Evolutionary conservation across 129 eudicot species (phyloP), one percentile per base, ranked within the genome.

Genomic region (Tagetes erecta): DNA sequence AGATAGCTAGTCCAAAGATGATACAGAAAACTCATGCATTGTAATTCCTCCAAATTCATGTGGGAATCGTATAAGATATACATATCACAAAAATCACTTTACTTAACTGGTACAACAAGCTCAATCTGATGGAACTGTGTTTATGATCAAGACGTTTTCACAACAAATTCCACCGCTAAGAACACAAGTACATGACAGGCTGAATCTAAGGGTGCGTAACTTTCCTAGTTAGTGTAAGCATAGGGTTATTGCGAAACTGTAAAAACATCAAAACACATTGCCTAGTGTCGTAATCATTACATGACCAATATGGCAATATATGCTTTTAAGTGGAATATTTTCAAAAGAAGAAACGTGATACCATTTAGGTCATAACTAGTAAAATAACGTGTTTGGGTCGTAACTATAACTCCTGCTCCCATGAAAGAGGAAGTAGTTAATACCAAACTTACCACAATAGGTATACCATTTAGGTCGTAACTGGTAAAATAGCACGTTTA

Each of bases 81-180:
- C 53, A 35, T 12, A 74, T 6, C 73, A 49, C 73, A 52, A 69
- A 69, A 13, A 7, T 69, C 60, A 34, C 49, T 60, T 31, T 69
- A 27, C 44, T 69, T 49, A 10, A 12, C 40, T 37, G 35, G 73
- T 69, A 49, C 34, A 49, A 47, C 42, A 69, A 69, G 46, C 74
- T 50, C 63, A 50, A 50, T 39, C 74, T 50, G 70, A 52, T 64
- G 56, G 13, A 74, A 74, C 27, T 74, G 70, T 49, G 67, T 67
- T 27, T 80, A 46, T n/a, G 75, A 68, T 58, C 40, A 67, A 46
- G 52, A 74, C 42, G 0, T 6, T 4, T 38, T 38, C 36, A 59
- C 71, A 70, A 62, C 5, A 31, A 59, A 40, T 51, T 76, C 20
- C 20, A 12, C 37, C 10, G 9, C 33, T 65, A 76, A 57, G 3